Base-by-base conservation (phyloP, 306 rosid species). In the Prunus campanulata region DNA sequence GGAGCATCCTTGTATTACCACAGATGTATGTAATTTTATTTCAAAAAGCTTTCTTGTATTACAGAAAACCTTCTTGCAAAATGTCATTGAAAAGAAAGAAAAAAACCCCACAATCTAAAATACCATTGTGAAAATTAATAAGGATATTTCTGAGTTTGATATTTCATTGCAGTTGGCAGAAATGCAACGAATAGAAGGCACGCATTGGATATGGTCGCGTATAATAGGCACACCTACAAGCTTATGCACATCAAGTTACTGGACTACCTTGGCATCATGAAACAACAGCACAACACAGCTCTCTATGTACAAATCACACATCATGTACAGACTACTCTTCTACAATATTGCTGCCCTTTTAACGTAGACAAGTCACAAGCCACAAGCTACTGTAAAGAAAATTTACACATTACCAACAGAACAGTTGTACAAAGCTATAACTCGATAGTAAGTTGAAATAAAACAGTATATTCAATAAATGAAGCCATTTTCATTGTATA, bases 221-320 rank as follows among this genome's bases (percentile, higher is more conserved):
- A 87, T 86, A 57, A 91, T 94, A 77, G 97, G 88, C 62, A 88
- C 98, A 60, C 97, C 97, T 19, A 81, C 90, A 51, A 94, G 97
- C 85, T 74, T 82, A 76, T 94, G 98, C 84, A 25, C 78, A 60
- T 78, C 85, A 78, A 81, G 80, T 85, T 78, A 91, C 70, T 90
- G 93, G 97, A 86, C 93, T 27, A 70, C 90, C 71, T 62, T 86
- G 76, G 84, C 96, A 71, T 77, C 94, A 60, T 90, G 84, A 82
- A 39, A 50, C 24, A 63, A 13, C 44, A 59, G 51, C 44, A 60
- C 11, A 74, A 52, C 51, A 69, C 79, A 39, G 44, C 44, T 39
- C 8, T 74, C 63, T 61, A 50, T 25, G 46, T 69, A 49, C 66
- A 64, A 66, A 47, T 27, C 63, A 39, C 70, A 25, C n/a, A 2